Evolutionary conservation across 1,139 yeast species (phyloP), one percentile per base, ranked within the genome.

Genomic region (Yamadazyma songkhlaensis): DNA sequence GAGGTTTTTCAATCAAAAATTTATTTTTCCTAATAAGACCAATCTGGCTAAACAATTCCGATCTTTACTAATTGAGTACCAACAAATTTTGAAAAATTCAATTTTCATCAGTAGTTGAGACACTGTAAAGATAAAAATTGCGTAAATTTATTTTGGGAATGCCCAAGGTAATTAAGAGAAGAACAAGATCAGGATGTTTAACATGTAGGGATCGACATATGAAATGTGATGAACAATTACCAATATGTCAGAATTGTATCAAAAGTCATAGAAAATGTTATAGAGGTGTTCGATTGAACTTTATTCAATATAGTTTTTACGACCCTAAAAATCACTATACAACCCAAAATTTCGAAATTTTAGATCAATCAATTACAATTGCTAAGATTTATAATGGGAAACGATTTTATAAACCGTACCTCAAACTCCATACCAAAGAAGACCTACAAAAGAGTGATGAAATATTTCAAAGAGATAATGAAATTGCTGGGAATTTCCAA

Each of bases 171-270:
- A 49, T 55, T 25, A 63, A 62, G 37, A 48, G 63, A 42, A 52
- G 72, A 49, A 67, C 75, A 9, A 56, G 76, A 38, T 67, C 74
- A 8, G 76, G 76, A 9, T 70, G 76, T 48, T 55, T 68, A 36
- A 70, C 76, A 9, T 70, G 76, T 50, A 62, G 76, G 32, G 76
- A 70, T 44, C 55, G 76, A 36, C 76, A 70, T 48, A 67, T 70
- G 65, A 70, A 70, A 50, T 70, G 76, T 51, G 76, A 70, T 45
- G 76, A 70, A 49, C 71, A 64, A 42, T 62, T 58, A 35, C 76
- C 76, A 1, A 71, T 69, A 21, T 70, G 76, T 48, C 62, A 62
- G 32, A 70, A 70, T 48, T 70, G 76, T 46, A 55, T 67, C 35
- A 67, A 63, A 41, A 64, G 72, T 9, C 62, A 63, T 35, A 50